These are phyloP conservation scores for Allomyces macrogynus DNA, from an alignment of 192 early-diverging fungal species.

Conservation along the genomic window DNA sequence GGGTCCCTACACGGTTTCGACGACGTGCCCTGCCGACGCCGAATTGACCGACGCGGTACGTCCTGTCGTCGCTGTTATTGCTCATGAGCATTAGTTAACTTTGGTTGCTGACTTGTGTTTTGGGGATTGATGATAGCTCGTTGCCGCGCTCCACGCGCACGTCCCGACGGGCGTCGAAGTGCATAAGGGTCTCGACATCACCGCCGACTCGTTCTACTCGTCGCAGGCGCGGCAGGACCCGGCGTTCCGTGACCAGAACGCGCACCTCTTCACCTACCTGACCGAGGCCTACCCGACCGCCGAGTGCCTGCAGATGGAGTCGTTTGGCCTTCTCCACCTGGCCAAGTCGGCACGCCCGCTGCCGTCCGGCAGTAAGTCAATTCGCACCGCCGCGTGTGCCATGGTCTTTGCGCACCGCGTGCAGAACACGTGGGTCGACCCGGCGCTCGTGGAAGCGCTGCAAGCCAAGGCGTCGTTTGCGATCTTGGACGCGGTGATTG, in stretches of 20 bases:
- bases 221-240: conserved; percentile 54
- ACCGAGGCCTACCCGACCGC: conserved; percentile 23
- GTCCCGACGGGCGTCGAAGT: conserved; percentile 21
- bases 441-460: conserved; percentile 23
- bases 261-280: conserved; percentile 30
- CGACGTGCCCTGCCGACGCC: conserved; percentile 32
- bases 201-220: conserved; percentile 69
- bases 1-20: conserved; percentile 45
- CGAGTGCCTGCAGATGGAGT: conserved; percentile 69
- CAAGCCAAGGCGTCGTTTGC: conserved; percentile 37
- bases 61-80: not conserved
- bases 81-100: not conserved
- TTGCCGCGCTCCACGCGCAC: conserved; percentile 12
- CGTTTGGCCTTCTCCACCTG: conserved; percentile 60
- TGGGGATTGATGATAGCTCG: conserved; percentile 10
- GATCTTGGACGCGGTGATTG: conserved; percentile 37
- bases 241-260: conserved; percentile 60
- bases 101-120: conserved; percentile 1
- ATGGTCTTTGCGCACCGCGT: conserved; percentile 67
- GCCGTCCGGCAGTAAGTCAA: conserved; percentile 13
- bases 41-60: conserved; percentile 22
- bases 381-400: conserved; percentile 54
- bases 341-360: conserved; percentile 24
- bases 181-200: conserved; percentile 42
- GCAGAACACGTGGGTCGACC: conserved; percentile 43